Base-by-base conservation (phyloP, 208 protist species). In the Leishmania mexicana region DNA sequence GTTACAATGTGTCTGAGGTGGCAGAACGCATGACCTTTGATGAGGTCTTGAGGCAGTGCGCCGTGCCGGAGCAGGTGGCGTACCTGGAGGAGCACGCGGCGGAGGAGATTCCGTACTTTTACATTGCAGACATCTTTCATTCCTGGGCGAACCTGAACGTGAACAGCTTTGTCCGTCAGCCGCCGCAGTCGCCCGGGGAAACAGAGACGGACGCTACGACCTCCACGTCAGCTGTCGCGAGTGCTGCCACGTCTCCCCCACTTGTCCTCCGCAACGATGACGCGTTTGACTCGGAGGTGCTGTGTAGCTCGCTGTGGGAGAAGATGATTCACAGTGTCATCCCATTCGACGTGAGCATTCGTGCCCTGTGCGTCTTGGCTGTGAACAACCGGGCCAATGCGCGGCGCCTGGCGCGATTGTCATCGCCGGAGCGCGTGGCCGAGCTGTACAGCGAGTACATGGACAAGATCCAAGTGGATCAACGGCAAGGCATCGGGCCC, bases 31-130 rank as follows among this genome's bases (percentile, higher is more conserved):
- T 94, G 84, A 89, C 92, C 13, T 97, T 97, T 77, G 88, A 95
- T n/a, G 83, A 96, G 78, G 81, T 97, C 24, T 81, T 97, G 42
- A 31, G 68, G 35, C 87, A 97, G 71, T 97, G 95, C 81, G 81
- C 86, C 31, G 78, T 95, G 70, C 58, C 81, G 28, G 90, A 96
- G 79, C 95, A 97, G 81, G 88, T 97, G 45, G 85, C 81, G 21
- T 97, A 88, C 81, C 88, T 97, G 28, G 91, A 95, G 83, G 93
- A 97, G 62, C 95, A 97, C 82, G 87, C 91, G 4, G 84, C 80
- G 11, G 89, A 96, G 67, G 93, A 96, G 38, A 96, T 97, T 79
- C 95, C 95, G 62, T 97, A 96, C 83, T 96, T 97, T 78, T 97
- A 96, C 90, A 96, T 96, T 81, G 88, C 90, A 21, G 95, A 97